Percentiles rank a stretch among this genome's conserved stretches.
phyloP scores from a whole-genome alignment of 1,139 yeast species.

The Geotrichum restrictum region DNA sequence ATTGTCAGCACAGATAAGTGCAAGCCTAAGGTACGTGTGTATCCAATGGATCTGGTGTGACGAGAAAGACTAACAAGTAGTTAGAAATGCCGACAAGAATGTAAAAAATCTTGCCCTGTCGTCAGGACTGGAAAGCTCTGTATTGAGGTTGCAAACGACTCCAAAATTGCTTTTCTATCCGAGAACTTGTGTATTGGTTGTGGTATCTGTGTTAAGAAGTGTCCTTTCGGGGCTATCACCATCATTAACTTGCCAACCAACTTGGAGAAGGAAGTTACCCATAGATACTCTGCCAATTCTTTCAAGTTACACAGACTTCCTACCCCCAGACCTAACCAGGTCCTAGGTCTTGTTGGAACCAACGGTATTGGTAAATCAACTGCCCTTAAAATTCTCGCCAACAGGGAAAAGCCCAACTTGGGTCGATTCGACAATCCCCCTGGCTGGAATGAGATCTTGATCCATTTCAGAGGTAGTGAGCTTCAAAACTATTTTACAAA shows the following conservation, averaged over 20 bases:
- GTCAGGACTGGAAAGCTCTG: constrained; percentile 96
- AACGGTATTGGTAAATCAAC: constrained; percentile 99
- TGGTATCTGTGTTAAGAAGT: constrained; percentile 98
- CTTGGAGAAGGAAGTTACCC: constrained; percentile 86
- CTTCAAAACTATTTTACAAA: constrained; percentile 93
- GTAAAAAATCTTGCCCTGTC: constrained; percentile 94
- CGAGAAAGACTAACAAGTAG: background rate
- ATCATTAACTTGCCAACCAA: constrained; percentile 95
- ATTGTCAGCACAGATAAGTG: constrained; percentile 90
- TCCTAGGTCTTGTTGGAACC: constrained; percentile 93
- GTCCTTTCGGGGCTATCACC: constrained; percentile 95
- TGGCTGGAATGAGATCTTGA: constrained; percentile 91
- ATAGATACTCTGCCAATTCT: constrained; percentile 95
- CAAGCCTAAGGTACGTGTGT: constrained; percentile 61
- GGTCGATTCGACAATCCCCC: constrained; percentile 95
- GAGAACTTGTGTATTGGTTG: constrained; percentile 96
- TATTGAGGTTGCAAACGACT: constrained; percentile 88
- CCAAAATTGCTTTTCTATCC: constrained; percentile 92
- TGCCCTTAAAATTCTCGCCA: constrained; percentile 96
- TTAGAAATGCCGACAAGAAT: constrained; percentile 90
- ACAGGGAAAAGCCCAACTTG: constrained; percentile 94
- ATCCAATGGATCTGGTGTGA: background rate
- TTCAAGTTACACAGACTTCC: constrained; percentile 96
- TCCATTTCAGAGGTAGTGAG: constrained; percentile 92
- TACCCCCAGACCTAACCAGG: constrained; percentile 98